Conservation (phyloP, 441 rosid genomes). For the Jatropha multifida region DNA sequence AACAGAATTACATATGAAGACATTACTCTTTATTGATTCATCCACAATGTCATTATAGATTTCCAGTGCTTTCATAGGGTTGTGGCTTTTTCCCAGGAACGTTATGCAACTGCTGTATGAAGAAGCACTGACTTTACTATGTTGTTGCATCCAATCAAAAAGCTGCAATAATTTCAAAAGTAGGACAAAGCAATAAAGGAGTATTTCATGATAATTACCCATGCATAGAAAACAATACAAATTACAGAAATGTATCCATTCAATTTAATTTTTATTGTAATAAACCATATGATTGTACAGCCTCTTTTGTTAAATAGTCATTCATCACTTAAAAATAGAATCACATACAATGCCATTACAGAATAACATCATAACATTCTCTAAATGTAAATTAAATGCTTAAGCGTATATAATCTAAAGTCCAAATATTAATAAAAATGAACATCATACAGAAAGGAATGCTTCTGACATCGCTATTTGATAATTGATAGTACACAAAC, state of each 20-base stretch:
- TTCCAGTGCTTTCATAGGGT: slow-evolving; percentile 64
- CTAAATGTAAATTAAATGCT: neutral
- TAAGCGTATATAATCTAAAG: neutral
- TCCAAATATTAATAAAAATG: neutral
- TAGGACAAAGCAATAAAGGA: neutral
- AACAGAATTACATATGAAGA: slow-evolving; percentile 72
- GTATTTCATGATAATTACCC: neutral
- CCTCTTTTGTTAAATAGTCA: neutral
- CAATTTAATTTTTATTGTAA: neutral
- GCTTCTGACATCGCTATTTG: too few relatives aligned
- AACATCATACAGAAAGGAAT: neutral
- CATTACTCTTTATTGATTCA: slow-evolving; percentile 59
- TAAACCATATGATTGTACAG: neutral
- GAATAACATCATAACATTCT: neutral
- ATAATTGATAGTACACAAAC: neutral
- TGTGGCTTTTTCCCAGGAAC: slow-evolving; percentile 57
- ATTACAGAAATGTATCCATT: neutral
- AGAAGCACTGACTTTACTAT: slow-evolving; percentile 61
- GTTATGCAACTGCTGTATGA: slow-evolving; percentile 77
- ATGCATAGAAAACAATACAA: neutral
- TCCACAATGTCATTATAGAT: slow-evolving; percentile 64
- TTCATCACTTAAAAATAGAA: neutral
- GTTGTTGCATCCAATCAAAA: slow-evolving; percentile 83
- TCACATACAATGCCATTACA: neutral
- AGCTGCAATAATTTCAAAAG: slow-evolving; percentile 52